Evolutionary conservation across 2,329 filamentous ascomycete genomes (phyloP), one percentile per base, ranked within the genome.

Genomic region (Emergomyces africanus): DNA sequence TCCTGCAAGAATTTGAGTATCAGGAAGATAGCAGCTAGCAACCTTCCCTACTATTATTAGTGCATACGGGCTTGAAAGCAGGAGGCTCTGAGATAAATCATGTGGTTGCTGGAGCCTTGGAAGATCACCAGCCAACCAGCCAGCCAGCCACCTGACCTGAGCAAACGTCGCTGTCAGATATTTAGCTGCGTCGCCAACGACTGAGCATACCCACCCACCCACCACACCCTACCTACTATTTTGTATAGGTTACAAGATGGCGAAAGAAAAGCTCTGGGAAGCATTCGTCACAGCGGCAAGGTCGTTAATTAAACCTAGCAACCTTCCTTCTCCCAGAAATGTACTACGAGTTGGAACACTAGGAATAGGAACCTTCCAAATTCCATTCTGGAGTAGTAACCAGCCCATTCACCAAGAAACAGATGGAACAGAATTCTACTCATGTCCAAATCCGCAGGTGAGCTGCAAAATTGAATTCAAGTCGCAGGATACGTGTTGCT

Each of bases 391-490:
- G 57, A 28, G 30, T 30, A 28, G 30, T 30, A 20, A 41, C 35
- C 25, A 44, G 12, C 46, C 33, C n/a, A 23, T 37, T 35, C 20
- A 42, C 8, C 46, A 33, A n/a, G 23, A n/a, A 5, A 2, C 23
- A 44, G 15, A 41, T 30, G 46, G 30, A 12, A 20, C 33, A 39
- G 50, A 33, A n/a, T 59, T 61, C 18, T 62, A 59, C n/a, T 64
- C 70, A 59, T 75, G 74, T 59, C 64, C 72, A 20, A 65, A 66
- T 15, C 64, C 69, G 3, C 72, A 75, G 61, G 68, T 86, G 57
- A 86, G 83, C 65, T 89, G 86, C 67, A 81, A 84, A 60, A 85
- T 85, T 67, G 81, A 79, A 5, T 42, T 44, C 15, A 44, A 8
- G 23, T 42, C 54, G 15, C 54, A 55, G n/a, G 70, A 82, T 64